Conservation (phyloP, 371 early-diverging fungal species). For the Coemansia sp. region DNA sequence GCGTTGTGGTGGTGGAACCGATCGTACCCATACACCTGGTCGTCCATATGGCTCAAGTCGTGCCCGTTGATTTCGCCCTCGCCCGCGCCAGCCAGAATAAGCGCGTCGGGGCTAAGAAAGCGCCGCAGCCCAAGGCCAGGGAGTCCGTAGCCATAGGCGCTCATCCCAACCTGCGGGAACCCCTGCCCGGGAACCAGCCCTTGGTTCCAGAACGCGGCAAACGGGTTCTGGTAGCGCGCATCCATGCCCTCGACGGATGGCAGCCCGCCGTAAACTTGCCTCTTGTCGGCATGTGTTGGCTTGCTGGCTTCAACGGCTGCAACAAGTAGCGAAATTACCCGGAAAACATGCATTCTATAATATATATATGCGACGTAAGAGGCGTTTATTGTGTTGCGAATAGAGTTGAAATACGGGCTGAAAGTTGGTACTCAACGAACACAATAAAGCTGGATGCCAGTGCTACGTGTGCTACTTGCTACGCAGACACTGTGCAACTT, state of each 20-base stretch:
- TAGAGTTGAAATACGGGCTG: too few species aligned
- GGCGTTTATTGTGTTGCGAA: too few species aligned
- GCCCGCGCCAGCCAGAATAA: slow-evolving; percentile 35
- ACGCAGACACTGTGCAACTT: too few species aligned
- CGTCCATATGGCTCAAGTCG: slow-evolving; percentile 32
- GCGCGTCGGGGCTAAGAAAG: slow-evolving; percentile 29
- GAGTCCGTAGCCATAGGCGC: slow-evolving; percentile 45
- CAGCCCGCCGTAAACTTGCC: slow-evolving; percentile 6
- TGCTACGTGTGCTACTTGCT: too few species aligned
- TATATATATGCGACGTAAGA: too few species aligned
- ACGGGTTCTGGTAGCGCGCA: slow-evolving; percentile 22
- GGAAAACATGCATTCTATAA: background rate
- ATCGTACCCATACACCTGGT: slow-evolving; percentile 22
- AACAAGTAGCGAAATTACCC: background rate
- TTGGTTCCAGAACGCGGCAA: slow-evolving; percentile 40
- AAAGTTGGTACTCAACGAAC: too few species aligned
- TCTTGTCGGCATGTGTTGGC: background rate
- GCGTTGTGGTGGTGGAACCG: slow-evolving; percentile 12
- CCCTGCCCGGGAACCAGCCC: slow-evolving; percentile 47
- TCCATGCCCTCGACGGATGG: slow-evolving; percentile 22
- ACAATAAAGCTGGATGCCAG: too few species aligned
- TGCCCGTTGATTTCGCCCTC: slow-evolving; percentile 34
- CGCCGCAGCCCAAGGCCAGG: slow-evolving; percentile 29
- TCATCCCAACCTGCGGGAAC: slow-evolving; percentile 45
- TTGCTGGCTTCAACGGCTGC: background rate